Percentiles rank a stretch among this genome's conserved stretches.
Evolutionary conservation across 345 rosid genomes (phyloP).

Genomic region (Syzygium jambos): DNA sequence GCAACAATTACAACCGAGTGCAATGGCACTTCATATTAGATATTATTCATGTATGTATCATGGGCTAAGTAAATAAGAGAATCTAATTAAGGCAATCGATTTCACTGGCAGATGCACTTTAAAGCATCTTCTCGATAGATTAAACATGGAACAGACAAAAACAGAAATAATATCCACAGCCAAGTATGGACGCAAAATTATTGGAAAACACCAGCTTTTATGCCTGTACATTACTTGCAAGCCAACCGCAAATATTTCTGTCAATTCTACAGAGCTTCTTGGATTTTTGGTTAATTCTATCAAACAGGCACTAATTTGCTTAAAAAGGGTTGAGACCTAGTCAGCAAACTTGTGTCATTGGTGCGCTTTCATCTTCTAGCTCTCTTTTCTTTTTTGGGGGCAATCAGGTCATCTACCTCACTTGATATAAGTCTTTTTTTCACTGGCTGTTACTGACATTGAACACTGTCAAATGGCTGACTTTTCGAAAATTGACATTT

Average conservation of each 20-base stretch:
- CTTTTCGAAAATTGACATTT: neutral
- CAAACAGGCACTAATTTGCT: neutral
- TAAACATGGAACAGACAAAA: neutral
- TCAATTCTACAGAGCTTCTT: neutral
- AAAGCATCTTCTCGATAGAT: neutral
- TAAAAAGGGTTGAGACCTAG: neutral
- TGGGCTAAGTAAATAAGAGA: neutral
- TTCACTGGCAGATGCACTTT: neutral
- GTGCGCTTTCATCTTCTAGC: neutral
- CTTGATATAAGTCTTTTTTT: neutral
- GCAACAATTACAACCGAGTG: conserved; percentile 13
- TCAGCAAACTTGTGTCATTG: neutral
- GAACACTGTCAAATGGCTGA: neutral
- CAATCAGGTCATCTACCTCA: neutral
- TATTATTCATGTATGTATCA: no score
- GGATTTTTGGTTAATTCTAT: neutral
- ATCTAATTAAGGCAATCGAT: neutral
- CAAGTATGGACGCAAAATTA: neutral
- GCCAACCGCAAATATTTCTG: neutral
- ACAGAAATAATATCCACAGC: neutral
- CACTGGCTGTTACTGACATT: neutral
- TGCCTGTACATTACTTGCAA: neutral
- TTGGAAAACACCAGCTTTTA: neutral
- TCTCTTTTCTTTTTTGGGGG: neutral
- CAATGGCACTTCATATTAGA: neutral